phyloP scores from a whole-genome alignment of 768 basidiomycete genomes.

The Rhizopogon vulgaris region DNA sequence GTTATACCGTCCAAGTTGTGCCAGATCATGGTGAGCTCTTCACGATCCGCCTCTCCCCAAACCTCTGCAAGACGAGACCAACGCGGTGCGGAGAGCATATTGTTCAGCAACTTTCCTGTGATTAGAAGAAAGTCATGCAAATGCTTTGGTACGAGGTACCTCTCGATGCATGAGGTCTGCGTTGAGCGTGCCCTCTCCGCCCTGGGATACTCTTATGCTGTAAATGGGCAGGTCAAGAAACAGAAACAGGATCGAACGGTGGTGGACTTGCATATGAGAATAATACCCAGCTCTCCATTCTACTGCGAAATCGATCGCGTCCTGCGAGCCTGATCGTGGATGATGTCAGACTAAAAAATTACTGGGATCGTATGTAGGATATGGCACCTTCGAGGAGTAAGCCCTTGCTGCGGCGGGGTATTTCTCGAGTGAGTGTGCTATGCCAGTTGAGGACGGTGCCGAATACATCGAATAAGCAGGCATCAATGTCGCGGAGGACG shows the following conservation, averaged over 20 bases:
- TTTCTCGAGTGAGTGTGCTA: conserved; percentile 15
- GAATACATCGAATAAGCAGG: conserved; percentile 43
- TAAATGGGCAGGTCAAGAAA: background rate
- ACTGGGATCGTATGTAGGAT: background rate
- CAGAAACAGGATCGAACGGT: background rate
- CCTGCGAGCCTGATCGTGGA: conserved; percentile 10
- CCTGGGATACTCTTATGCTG: conserved; percentile 39
- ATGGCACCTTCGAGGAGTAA: conserved; percentile 10
- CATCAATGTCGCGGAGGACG: conserved; percentile 28
- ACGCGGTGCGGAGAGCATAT: conserved; percentile 40
- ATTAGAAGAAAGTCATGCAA: background rate
- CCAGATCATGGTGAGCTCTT: conserved; percentile 47
- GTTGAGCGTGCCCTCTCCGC: conserved; percentile 42
- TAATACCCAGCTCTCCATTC: conserved; percentile 54
- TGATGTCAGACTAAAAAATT: background rate
- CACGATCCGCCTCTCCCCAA: conserved; percentile 40
- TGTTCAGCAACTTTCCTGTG: conserved; percentile 45
- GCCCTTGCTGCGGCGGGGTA: conserved; percentile 10
- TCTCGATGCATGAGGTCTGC: conserved; percentile 53
- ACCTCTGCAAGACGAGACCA: conserved; percentile 44
- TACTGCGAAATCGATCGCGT: conserved; percentile 36
- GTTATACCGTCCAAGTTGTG: conserved; percentile 48
- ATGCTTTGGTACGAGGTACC: conserved; percentile 22
- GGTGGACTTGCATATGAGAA: conserved; percentile 14
- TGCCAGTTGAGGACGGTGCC: conserved; percentile 46